phyloP scores from a whole-genome alignment of 805 yeast species.

The Wickerhamiella kurtzmanii region DNA sequence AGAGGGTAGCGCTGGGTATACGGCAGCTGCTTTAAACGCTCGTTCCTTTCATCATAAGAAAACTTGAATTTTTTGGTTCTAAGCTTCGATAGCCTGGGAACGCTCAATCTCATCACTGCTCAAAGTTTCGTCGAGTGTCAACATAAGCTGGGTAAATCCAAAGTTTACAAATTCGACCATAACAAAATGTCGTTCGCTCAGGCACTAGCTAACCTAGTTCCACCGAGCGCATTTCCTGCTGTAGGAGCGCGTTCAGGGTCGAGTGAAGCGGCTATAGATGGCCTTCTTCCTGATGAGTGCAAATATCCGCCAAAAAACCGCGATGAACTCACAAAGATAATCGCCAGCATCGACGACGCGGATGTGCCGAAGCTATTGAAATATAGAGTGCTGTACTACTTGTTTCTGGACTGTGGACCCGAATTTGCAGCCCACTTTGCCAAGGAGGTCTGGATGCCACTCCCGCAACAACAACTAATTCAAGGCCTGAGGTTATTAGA shows the following conservation, averaged over 20 bases:
- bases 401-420: slow-evolving; percentile 1
- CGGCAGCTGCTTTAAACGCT: neutral
- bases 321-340: neutral
- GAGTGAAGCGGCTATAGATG: neutral
- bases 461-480: slow-evolving; percentile 10
- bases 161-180: no score
- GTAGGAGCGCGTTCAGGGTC: no score
- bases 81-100: neutral
- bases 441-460: slow-evolving; percentile 12
- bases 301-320: neutral
- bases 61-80: neutral
- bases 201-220: slow-evolving; percentile 4
- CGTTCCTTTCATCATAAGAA: neutral
- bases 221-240: neutral
- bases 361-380: neutral
- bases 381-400: neutral
- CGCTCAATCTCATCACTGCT: neutral
- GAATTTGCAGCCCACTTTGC: slow-evolving; percentile 12
- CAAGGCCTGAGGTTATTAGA: slow-evolving; percentile 12
- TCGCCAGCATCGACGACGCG: neutral
- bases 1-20: neutral
- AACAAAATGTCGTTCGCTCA: slow-evolving; percentile 7
- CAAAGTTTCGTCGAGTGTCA: no score
- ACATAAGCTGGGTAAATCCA: no score
- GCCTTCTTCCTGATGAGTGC: neutral